Conservation (phyloP, 208 protist genomes). For the Crithidia expoeki region DNA sequence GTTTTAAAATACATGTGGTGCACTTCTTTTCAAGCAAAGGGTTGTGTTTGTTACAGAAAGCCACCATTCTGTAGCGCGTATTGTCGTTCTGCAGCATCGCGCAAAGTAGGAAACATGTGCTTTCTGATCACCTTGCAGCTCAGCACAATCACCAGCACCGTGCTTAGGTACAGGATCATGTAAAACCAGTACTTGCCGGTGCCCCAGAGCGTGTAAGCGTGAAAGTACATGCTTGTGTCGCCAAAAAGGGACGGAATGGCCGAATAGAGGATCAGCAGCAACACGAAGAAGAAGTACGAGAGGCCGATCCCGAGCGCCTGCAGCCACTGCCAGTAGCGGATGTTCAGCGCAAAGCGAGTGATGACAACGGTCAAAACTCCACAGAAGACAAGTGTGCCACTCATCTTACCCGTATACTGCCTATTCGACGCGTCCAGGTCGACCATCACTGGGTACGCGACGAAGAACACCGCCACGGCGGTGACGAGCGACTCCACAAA, state of each 20-base stretch:
- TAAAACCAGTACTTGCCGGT: conserved; percentile 83
- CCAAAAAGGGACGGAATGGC: conserved; percentile 56
- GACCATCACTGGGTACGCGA: conserved; percentile 51
- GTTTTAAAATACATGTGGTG: no score
- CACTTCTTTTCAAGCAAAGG: background rate
- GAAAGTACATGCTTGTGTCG: conserved; percentile 69
- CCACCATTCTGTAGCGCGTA: conserved; percentile 32
- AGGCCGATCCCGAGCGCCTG: conserved; percentile 61
- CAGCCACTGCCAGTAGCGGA: conserved; percentile 83
- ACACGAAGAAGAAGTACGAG: conserved; percentile 53
- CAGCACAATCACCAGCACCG: conserved; percentile 58
- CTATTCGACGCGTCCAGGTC: conserved; percentile 31
- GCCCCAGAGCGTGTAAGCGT: conserved; percentile 62
- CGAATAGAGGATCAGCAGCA: conserved; percentile 68
- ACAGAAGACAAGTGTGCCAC: conserved; percentile 72
- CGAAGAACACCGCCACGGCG: conserved; percentile 69
- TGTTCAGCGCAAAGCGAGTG: conserved; percentile 58
- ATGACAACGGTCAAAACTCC: conserved; percentile 76
- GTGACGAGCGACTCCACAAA: conserved; percentile 60
- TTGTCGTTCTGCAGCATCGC: conserved; percentile 61
- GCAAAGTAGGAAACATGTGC: conserved; percentile 59
- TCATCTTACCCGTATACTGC: conserved; percentile 54
- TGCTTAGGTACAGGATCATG: conserved; percentile 56
- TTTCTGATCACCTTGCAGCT: conserved; percentile 61
- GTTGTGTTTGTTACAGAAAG: background rate